Evolutionary conservation across 345 rosid species (phyloP).

Genomic region (Citrus maxima): DNA sequence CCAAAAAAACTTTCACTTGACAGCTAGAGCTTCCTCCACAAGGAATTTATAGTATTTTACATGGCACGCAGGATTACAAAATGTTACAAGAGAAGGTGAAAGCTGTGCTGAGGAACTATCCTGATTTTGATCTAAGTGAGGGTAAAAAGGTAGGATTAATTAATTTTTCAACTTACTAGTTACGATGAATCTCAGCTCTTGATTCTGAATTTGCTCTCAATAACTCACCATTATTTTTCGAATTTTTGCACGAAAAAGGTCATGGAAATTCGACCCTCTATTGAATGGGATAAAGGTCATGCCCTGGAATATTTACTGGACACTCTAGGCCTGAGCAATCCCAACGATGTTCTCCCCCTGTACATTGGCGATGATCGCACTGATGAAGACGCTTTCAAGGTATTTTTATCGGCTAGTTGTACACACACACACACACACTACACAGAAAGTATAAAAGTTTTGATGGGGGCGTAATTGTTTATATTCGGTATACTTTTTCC

Average conservation of each 20-base stretch:
- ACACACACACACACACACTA: no score
- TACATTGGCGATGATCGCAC: conserved; percentile 63
- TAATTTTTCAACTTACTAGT: background rate
- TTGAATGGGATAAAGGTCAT: conserved; percentile 59
- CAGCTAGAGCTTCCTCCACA: background rate
- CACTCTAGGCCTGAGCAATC: conserved; percentile 35
- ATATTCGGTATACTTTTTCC: no score
- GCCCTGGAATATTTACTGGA: conserved; percentile 49
- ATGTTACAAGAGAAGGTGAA: conserved; percentile 35
- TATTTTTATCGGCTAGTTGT: background rate
- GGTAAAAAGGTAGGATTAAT: conserved; percentile 46
- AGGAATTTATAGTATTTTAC: background rate
- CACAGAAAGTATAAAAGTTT: no score
- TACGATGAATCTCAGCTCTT: background rate
- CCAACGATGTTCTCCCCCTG: conserved; percentile 42
- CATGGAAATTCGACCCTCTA: conserved; percentile 54
- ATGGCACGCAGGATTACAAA: conserved; percentile 25
- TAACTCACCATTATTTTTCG: background rate
- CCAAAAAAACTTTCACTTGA: background rate
- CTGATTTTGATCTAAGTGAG: conserved; percentile 27
- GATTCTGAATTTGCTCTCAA: background rate
- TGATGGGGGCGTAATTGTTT: no score
- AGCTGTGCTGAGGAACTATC: conserved; percentile 32
- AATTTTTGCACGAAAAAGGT: conserved; percentile 24
- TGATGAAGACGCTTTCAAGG: conserved; percentile 70